Percentiles rank a stretch among this genome's conserved stretches.
These are phyloP conservation scores for Thraustochytrium striatum DNA, from an alignment of 352 stramenopile species.

Conservation along the genomic window DNA sequence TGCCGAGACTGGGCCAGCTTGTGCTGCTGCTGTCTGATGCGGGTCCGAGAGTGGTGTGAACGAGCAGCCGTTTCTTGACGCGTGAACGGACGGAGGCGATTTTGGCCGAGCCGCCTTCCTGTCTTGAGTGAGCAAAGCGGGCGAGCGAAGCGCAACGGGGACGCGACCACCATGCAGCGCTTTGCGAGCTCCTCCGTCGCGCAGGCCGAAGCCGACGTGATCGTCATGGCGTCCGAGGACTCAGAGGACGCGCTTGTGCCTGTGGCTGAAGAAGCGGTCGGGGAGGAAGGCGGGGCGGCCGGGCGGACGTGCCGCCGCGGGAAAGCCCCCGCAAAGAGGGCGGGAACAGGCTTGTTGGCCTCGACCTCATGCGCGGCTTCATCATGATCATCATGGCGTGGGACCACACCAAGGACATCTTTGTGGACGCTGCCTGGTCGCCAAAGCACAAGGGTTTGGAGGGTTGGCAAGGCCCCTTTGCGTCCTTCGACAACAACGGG, in stretches of 20 bases:
- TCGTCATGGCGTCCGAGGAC: background rate
- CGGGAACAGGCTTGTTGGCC: background rate
- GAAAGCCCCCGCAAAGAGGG: background rate
- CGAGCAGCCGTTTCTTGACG: too few species aligned
- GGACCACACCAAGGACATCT: constrained; percentile 33
- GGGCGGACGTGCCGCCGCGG: background rate
- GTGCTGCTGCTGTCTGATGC: too few species aligned
- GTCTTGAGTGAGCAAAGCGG: too few species aligned
- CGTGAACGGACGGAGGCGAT: too few species aligned
- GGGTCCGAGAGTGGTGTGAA: too few species aligned
- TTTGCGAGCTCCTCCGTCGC: background rate
- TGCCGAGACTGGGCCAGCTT: too few species aligned
- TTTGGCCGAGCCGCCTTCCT: too few species aligned
- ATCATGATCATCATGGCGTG: constrained; percentile 40
- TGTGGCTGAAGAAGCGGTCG: background rate
- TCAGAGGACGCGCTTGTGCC: background rate
- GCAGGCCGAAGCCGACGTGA: too few species aligned
- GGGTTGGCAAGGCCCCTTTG: background rate
- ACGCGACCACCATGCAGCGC: background rate
- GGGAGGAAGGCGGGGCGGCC: background rate
- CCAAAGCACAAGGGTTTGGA: background rate
- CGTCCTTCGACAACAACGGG: background rate
- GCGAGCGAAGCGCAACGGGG: too few species aligned
- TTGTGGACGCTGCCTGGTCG: background rate
- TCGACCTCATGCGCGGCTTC: constrained; percentile 30